Conservation (phyloP, 345 rosid genomes). For the Geranium brycei region DNA sequence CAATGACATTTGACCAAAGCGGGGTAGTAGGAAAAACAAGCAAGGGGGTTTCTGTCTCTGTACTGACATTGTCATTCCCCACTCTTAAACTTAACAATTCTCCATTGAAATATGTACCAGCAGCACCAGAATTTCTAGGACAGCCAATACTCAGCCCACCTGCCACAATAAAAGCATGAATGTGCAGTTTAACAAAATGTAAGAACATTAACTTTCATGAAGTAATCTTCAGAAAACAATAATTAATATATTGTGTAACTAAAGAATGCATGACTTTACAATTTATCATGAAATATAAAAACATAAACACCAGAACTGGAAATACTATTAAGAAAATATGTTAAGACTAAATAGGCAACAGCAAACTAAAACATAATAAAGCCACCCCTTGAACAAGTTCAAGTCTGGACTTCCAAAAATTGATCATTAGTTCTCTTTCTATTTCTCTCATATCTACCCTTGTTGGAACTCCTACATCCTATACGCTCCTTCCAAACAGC, state of each 20-base stretch:
- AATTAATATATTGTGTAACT: background rate
- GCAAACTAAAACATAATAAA: too few species aligned
- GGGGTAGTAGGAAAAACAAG: slow-evolving; percentile 78
- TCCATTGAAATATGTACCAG: slow-evolving; percentile 90
- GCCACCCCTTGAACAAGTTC: too few species aligned
- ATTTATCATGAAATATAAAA: too few species aligned
- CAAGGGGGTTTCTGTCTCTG: slow-evolving; percentile 90
- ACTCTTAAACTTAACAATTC: slow-evolving; percentile 74
- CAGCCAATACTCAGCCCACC: slow-evolving; percentile 87
- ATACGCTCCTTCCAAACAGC: too few species aligned
- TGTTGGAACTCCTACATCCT: too few species aligned
- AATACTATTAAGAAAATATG: too few species aligned
- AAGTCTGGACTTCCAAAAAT: too few species aligned
- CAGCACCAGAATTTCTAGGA: slow-evolving; percentile 85
- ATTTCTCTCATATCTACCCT: too few species aligned
- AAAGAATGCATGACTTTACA: too few species aligned
- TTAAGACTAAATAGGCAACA: too few species aligned
- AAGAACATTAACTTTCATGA: background rate
- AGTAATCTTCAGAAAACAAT: background rate
- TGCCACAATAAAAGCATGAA: slow-evolving; percentile 19
- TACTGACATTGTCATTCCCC: slow-evolving; percentile 67
- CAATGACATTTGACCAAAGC: slow-evolving; percentile 81
- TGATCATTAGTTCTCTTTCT: too few species aligned
- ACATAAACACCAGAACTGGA: too few species aligned
- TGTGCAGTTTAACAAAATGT: slow-evolving; percentile 6